Base-by-base conservation (phyloP, 345 rosid genomes). In the Eucalyptus marginata region DNA sequence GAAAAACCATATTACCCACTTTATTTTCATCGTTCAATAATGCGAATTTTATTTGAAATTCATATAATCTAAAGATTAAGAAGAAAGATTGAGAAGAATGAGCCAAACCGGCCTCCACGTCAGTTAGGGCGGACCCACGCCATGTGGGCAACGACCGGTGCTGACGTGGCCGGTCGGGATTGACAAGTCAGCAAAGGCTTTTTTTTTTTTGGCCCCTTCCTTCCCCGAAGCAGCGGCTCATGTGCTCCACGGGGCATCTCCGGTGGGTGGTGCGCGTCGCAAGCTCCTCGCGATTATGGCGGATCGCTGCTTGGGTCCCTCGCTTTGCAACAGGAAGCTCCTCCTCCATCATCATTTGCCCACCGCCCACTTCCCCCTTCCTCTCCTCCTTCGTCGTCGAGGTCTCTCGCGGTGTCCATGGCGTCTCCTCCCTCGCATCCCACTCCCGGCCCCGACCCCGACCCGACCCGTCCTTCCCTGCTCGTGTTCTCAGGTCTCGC, bases 401-500 rank as follows among this genome's bases (percentile, higher is more conserved):
- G 17, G 18, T 7, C 88, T n/a, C 50, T 24, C 81, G 31, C 29
- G 25, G 62, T 87, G 84, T 22, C 88, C 88, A 87, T 87, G 88
- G 50, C 88, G 16, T 87, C 88, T 29, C 44, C 31, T 18, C 62
- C 85, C 59, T 17, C 84, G 64, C 44, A 40, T 76, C 24, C 84
- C 84, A 0, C 87, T 87, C 89, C 95, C 68, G 86, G 91, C 83
- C 89, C 95, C 81, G 88, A 89, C 89, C 93, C 95, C 15, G 86
- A 90, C 86, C 93, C 93, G 59, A 15, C 88, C 4, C 93, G 91
- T 71, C 99, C 98, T 64, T 96, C 98, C 54, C 94, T 96, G 36
- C 97, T 96, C 91, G 99, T 97, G 89, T 96, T 97, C 96, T 97
- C 99, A 79, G 98, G 99, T 93, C 83, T 44, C 36, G 86, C 86